phyloP scores from a whole-genome alignment of 2,329 filamentous ascomycete genomes.

The Diaporthe australafricana region DNA sequence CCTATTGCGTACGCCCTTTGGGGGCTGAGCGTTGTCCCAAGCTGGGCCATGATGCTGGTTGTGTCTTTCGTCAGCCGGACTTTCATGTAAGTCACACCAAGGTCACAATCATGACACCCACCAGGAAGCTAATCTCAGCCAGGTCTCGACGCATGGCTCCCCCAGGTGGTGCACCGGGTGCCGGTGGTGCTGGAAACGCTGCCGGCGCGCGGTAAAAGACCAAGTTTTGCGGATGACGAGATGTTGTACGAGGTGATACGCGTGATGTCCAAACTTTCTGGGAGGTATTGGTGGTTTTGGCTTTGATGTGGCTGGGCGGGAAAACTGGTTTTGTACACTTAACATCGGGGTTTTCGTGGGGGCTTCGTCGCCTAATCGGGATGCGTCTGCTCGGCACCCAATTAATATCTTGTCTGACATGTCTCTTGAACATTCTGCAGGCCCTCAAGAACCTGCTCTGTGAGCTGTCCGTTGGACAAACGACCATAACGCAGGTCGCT shows the following conservation, averaged over 20 bases:
- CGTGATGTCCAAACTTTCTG: conserved; percentile 25
- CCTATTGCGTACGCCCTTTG: conserved; percentile 77
- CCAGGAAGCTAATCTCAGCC: conserved; percentile 40
- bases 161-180: conserved; percentile 37
- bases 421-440: conserved; percentile 72
- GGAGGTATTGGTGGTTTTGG: conserved; percentile 17
- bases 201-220: conserved; percentile 38
- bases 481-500: conserved; percentile 88
- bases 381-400: conserved; percentile 17
- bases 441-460: conserved; percentile 75
- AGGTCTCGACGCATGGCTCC: conserved; percentile 36
- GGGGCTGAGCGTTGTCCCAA: conserved; percentile 73
- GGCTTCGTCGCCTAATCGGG: conserved; percentile 14
- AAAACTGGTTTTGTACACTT: conserved; percentile 22
- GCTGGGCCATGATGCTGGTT: conserved; percentile 83
- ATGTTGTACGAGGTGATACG: conserved; percentile 24
- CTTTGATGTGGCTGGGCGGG: conserved; percentile 22
- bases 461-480: conserved; percentile 72
- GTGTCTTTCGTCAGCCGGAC: conserved; percentile 79
- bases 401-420: conserved; percentile 60
- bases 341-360: background rate
- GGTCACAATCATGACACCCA: conserved; percentile 28
- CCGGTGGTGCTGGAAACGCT: conserved; percentile 42
- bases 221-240: background rate
- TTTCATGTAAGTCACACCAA: conserved; percentile 73